A percentile compares a stretch with the other conserved stretches of the same genome.
Conservation (phyloP, 352 stramenopile genomes). For the Globisporangium barbulae region DNA sequence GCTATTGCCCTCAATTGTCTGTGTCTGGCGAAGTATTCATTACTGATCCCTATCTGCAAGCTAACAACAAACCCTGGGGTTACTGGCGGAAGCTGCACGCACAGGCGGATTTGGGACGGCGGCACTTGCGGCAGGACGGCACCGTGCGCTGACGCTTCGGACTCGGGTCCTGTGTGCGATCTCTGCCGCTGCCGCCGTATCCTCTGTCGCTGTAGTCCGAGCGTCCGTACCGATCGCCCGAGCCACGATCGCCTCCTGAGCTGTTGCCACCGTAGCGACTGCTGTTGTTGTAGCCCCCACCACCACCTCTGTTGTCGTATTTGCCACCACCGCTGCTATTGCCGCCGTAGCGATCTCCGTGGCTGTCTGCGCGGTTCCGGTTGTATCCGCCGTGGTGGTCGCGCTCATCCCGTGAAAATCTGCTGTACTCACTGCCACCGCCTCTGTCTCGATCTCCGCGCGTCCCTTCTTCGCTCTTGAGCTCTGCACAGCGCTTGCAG, state of each 20-base stretch:
- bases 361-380: constrained; percentile 10
- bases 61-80: not conserved
- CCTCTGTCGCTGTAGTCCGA: constrained; percentile 23
- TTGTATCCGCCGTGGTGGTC: constrained; percentile 12
- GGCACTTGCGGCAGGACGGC: constrained; percentile 50
- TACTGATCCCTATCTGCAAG: not conserved
- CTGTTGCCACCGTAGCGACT: constrained; percentile 10
- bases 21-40: not conserved
- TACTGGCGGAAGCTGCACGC: constrained; percentile 49
- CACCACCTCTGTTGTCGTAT: constrained; percentile 24
- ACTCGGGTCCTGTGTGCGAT: constrained; percentile 28
- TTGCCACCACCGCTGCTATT: constrained; percentile 12
- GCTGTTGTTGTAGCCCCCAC: constrained; percentile 16
- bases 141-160: constrained; percentile 33
- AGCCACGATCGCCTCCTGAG: constrained; percentile 15
- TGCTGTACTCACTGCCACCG: constrained; percentile 15
- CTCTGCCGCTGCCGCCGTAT: constrained; percentile 27
- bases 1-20: not conserved
- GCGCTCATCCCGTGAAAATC: constrained; percentile 23
- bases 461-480: constrained; percentile 55
- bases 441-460: constrained; percentile 16
- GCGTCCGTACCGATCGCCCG: constrained; percentile 25
- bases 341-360: constrained; percentile 10
- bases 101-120: constrained; percentile 45
- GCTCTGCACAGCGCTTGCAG: constrained; percentile 68